Evolutionary conservation across 2,329 filamentous ascomycete species (phyloP), one percentile per base, ranked within the genome.

Genomic region (Dendrostoma leiphaemia): DNA sequence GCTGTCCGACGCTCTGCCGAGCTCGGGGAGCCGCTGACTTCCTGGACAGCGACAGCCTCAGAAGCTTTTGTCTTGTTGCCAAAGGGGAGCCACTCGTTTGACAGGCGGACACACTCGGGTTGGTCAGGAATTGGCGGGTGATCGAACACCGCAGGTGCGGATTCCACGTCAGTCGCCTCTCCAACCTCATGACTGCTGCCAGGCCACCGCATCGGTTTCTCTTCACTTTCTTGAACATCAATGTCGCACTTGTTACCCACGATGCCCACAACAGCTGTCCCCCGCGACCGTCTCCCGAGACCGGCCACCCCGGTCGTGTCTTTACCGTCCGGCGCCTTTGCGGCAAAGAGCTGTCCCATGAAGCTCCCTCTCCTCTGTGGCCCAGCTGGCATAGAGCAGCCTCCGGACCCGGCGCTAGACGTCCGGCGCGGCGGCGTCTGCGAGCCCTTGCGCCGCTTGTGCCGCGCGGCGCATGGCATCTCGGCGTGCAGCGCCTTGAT

Each of bases 161-260:
- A 17, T 7, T 51, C 38, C 31, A 35, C 24, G 7, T 46, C 40
- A 7, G 21, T n/a, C 4, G n/a, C 10, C 23, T 15, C 12, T 46
- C 49, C n/a, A 17, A 21, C 7, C 15, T 17, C 40, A n/a, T 7
- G 28, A 3, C 6, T 37, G 31, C 23, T 23, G 9, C n/a, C 17
- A 13, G 34, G 28, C 24, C 19, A 8, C 13, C 21, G 24, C 17
- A 21, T 6, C 26, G n/a, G n/a, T n/a, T n/a, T n/a, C n/a, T n/a
- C n/a, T n/a, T n/a, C n/a, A n/a, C n/a, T n/a, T n/a, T n/a, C n/a
- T n/a, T n/a, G n/a, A n/a, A n/a, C n/a, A 19, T 61, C 60, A 60
- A 88, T 71, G 70, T 88, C 85, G 55, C 81, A 74, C 71, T 87
- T 86, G 73, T 89, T 89, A 55, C 86, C 86, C 19, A 88, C 84